These are phyloP conservation scores for Candida boleticola DNA, from an alignment of 805 yeast genomes.

Conservation along the genomic window DNA sequence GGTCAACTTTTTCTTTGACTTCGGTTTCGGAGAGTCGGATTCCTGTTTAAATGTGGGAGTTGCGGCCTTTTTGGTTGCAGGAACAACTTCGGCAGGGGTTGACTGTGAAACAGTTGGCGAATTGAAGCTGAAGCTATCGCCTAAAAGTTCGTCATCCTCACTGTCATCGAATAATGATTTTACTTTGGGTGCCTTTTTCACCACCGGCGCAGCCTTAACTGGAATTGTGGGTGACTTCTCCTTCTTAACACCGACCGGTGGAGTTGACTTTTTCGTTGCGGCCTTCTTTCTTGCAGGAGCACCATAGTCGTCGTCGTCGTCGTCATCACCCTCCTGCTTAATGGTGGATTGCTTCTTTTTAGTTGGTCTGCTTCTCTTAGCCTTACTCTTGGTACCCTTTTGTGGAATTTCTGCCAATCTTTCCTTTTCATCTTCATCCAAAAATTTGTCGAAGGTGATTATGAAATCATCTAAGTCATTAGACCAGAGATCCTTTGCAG, in stretches of 20 bases:
- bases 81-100: background rate
- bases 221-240: conserved; percentile 5
- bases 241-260: conserved; percentile 3
- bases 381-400: conserved; percentile 41
- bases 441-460: conserved; percentile 62
- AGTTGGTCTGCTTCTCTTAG: conserved; percentile 6
- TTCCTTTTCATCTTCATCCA: conserved; percentile 60
- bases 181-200: conserved; percentile 4
- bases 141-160: conserved; percentile 33
- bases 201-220: background rate
- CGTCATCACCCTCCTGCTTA: background rate
- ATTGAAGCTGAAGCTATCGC: conserved; percentile 11
- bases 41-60: background rate
- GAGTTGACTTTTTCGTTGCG: background rate
- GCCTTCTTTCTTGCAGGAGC: background rate
- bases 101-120: conserved; percentile 1
- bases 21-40: conserved; percentile 5
- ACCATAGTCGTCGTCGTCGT: background rate
- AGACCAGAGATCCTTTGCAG: conserved; percentile 88
- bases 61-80: background rate
- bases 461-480: conserved; percentile 76
- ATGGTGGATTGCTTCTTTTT: conserved; percentile 10
- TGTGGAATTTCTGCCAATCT: conserved; percentile 50
- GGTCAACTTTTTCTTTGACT: conserved; percentile 4
- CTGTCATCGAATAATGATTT: conserved; percentile 27